These are phyloP conservation scores for Porogramme epimiltina DNA, from an alignment of 1,284 basidiomycete genomes.

Conservation along the genomic window DNA sequence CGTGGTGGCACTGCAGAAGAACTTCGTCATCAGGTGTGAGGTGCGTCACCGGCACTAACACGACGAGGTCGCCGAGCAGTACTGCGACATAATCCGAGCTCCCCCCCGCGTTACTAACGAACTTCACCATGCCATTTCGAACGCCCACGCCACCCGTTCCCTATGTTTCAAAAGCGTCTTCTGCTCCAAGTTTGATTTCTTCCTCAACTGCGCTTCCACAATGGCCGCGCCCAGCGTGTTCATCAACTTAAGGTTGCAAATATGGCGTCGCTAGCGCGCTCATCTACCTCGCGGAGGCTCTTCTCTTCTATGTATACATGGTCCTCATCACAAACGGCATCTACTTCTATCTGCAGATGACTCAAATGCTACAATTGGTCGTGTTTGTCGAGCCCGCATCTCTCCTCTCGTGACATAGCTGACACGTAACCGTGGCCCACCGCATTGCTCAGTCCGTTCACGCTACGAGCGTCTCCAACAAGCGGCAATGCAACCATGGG, in stretches of 20 bases:
- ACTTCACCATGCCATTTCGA: conserved; percentile 61
- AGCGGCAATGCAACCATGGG: too few species aligned
- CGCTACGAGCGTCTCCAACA: conserved; percentile 6
- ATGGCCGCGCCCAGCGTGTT: conserved; percentile 81
- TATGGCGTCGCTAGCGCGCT: conserved; percentile 80
- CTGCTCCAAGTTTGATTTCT: conserved; percentile 63
- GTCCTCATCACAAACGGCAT: conserved; percentile 79
- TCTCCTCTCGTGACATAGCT: too few species aligned
- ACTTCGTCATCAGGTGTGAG: conserved; percentile 73
- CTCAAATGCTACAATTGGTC: conserved; percentile 88
- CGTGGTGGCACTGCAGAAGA: conserved; percentile 74
- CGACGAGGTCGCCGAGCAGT: conserved; percentile 83
- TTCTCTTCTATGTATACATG: conserved; percentile 90
- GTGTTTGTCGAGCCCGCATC: conserved; percentile 92
- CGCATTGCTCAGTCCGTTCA: conserved; percentile 82
- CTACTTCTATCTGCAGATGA: conserved; percentile 86
- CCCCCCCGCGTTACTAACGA: conserved; percentile 13
- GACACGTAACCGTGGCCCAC: conserved; percentile 90
- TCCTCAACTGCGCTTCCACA: conserved; percentile 61
- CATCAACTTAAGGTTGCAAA: conserved; percentile 82
- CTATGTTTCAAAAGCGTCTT: conserved; percentile 88
- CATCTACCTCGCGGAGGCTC: conserved; percentile 87
- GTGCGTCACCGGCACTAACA: conserved; percentile 79
- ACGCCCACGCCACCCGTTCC: conserved; percentile 84
- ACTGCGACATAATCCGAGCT: conserved; percentile 68